Conservation (phyloP, 2,329 filamentous ascomycete genomes). For the Nothophoma quercina region DNA sequence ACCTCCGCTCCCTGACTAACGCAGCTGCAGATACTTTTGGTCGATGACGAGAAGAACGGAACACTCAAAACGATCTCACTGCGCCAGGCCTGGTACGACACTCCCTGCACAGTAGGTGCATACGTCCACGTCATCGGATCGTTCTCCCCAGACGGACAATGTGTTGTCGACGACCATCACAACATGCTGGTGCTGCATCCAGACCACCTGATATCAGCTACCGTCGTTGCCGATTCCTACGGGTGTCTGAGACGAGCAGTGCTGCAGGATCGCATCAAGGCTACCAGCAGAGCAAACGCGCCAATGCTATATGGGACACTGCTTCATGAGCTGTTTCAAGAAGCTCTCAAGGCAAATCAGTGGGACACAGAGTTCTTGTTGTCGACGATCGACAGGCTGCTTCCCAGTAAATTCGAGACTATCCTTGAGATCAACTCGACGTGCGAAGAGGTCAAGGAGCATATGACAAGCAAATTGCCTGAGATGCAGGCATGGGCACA, state of each 20-base stretch:
- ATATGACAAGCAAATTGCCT: conserved; percentile 82
- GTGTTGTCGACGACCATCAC: conserved; percentile 80
- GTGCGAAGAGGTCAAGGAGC: conserved; percentile 74
- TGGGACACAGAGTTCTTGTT: conserved; percentile 78
- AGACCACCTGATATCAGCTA: conserved; percentile 93
- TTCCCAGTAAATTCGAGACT: conserved; percentile 84
- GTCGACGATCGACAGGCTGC: conserved; percentile 70
- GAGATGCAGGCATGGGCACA: conserved; percentile 85
- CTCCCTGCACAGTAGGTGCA: conserved; percentile 74
- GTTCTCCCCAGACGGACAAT: conserved; percentile 74
- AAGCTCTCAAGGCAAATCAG: conserved; percentile 80
- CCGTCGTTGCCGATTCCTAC: conserved; percentile 96
- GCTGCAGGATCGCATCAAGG: conserved; percentile 92
- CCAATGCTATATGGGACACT: conserved; percentile 92
- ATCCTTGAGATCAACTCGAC: conserved; percentile 86
- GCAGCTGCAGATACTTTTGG: conserved; percentile 73
- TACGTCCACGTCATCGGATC: conserved; percentile 87
- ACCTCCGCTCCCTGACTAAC: conserved; percentile 27
- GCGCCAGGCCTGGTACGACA: conserved; percentile 86
- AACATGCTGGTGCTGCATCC: conserved; percentile 93
- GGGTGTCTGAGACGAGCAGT: conserved; percentile 89
- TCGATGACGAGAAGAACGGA: conserved; percentile 78
- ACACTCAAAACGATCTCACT: conserved; percentile 74
- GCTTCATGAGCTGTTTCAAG: conserved; percentile 94
- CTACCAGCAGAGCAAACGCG: conserved; percentile 78